A percentile compares a stretch with the other conserved stretches of the same genome.
These are phyloP conservation scores for Thielaviopsis ethacetica DNA, from an alignment of 2,329 filamentous ascomycete species.

Conservation along the genomic window DNA sequence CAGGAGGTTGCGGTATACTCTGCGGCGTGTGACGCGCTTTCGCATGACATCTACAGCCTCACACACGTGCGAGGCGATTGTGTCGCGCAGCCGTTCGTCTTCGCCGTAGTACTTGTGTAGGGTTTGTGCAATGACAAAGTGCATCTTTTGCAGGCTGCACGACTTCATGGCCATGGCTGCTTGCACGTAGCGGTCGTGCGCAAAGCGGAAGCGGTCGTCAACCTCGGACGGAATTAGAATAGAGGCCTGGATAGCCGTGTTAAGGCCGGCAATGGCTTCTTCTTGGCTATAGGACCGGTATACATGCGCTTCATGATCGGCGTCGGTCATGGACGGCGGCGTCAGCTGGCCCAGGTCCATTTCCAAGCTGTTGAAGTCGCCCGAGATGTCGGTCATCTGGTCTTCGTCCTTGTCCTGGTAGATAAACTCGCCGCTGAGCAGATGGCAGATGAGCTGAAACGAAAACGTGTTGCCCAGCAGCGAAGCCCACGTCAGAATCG, in stretches of 20 bases:
- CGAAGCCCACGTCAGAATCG: conserved; percentile 74
- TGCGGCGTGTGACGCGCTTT: conserved; percentile 39
- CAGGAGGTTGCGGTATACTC: conserved; percentile 57
- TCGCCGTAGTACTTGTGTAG: conserved; percentile 54
- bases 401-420: conserved; percentile 36
- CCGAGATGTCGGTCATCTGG: conserved; percentile 19
- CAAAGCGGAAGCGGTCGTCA: conserved; percentile 77
- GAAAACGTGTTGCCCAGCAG: conserved; percentile 71
- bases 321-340: conserved; percentile 15
- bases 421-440: conserved; percentile 61
- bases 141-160: conserved; percentile 61
- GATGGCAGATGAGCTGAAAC: conserved; percentile 60
- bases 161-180: conserved; percentile 56
- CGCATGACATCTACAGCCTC: conserved; percentile 62
- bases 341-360: background rate
- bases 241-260: conserved; percentile 63
- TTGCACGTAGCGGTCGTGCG: conserved; percentile 73
- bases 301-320: conserved; percentile 23
- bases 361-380: conserved; percentile 8
- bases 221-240: conserved; percentile 67
- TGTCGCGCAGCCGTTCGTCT: conserved; percentile 50
- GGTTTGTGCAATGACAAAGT: conserved; percentile 72
- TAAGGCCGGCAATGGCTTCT: conserved; percentile 62
- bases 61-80: conserved; percentile 67
- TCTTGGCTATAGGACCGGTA: conserved; percentile 35